A percentile compares a stretch with the other conserved stretches of the same genome.
Conservation (phyloP, 805 yeast genomes). For the Candida coleopterorum region DNA sequence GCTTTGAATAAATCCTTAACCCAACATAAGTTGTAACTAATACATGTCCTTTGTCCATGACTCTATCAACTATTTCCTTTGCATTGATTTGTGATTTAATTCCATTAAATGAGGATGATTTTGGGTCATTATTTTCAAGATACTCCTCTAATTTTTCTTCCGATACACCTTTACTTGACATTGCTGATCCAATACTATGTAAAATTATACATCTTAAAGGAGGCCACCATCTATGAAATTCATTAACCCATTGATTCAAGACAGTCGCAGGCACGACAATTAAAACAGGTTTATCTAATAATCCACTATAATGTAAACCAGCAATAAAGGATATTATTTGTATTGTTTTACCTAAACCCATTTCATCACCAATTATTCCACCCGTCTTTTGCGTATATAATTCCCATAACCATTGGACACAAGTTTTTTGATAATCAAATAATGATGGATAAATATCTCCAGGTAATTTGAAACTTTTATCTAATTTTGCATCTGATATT, state of each 20-base stretch:
- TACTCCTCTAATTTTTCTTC: slow-evolving; percentile 50
- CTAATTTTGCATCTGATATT: slow-evolving; percentile 67
- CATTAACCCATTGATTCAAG: slow-evolving; percentile 94
- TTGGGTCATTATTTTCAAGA: slow-evolving; percentile 42
- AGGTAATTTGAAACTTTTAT: slow-evolving; percentile 69
- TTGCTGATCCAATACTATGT: slow-evolving; percentile 90
- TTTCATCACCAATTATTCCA: slow-evolving; percentile 95
- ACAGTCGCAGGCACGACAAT: slow-evolving; percentile 97
- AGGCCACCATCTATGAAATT: slow-evolving; percentile 98
- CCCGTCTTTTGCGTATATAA: slow-evolving; percentile 85
- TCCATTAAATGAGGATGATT: slow-evolving; percentile 17
- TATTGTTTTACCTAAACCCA: slow-evolving; percentile 96
- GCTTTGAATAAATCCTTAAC: slow-evolving; percentile 59
- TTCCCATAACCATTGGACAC: slow-evolving; percentile 98
- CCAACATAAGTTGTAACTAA: slow-evolving; percentile 91
- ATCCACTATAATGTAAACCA: slow-evolving; percentile 78
- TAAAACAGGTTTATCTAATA: slow-evolving; percentile 70
- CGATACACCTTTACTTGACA: slow-evolving; percentile 36
- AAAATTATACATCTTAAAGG: slow-evolving; percentile 79
- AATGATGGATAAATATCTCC: slow-evolving; percentile 86
- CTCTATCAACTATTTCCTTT: slow-evolving; percentile 48
- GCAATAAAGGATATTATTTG: slow-evolving; percentile 90
- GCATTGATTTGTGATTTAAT: slow-evolving; percentile 36
- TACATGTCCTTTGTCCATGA: slow-evolving; percentile 71
- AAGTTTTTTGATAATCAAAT: slow-evolving; percentile 91